phyloP scores from a whole-genome alignment of 352 stramenopile species.

The Elongisporangium senticosum region DNA sequence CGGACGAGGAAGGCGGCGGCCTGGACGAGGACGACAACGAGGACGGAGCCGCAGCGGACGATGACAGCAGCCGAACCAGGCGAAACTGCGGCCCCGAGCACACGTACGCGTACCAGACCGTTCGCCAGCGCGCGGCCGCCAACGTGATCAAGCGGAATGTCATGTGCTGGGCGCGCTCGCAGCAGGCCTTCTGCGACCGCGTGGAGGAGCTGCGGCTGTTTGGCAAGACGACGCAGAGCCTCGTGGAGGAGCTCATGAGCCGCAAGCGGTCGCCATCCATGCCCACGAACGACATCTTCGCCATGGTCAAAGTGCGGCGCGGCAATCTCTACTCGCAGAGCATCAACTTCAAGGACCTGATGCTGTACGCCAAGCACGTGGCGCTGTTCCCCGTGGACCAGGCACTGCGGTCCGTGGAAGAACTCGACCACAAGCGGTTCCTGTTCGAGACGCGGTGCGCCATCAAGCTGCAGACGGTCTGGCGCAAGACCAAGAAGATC shows the following conservation, averaged over 20 bases:
- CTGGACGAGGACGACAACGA: slow-evolving; percentile 19
- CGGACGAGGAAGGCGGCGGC: slow-evolving; percentile 25
- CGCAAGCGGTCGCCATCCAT: slow-evolving; percentile 2
- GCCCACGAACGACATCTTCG: slow-evolving; percentile 29
- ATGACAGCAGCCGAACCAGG: neutral
- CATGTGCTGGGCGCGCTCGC: slow-evolving; percentile 41
- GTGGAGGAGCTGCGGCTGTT: slow-evolving; percentile 61
- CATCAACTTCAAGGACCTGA: slow-evolving; percentile 54
- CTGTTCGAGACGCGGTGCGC: slow-evolving; percentile 41
- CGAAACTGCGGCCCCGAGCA: slow-evolving; percentile 8
- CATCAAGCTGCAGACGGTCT: slow-evolving; percentile 59
- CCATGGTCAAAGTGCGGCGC: slow-evolving; percentile 23
- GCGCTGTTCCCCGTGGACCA: slow-evolving; percentile 64
- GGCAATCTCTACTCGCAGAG: slow-evolving; percentile 14
- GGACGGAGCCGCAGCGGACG: slow-evolving; percentile 3
- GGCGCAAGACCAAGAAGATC: slow-evolving; percentile 38
- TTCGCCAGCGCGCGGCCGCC: slow-evolving; percentile 49
- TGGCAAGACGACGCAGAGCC: slow-evolving; percentile 43
- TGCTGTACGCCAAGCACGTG: slow-evolving; percentile 65
- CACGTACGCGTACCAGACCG: slow-evolving; percentile 52
- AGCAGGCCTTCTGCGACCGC: slow-evolving; percentile 42
- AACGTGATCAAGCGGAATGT: slow-evolving; percentile 61
- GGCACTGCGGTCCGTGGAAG: slow-evolving; percentile 46
- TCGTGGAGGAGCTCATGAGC: slow-evolving; percentile 40
- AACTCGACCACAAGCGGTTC: slow-evolving; percentile 43